A percentile compares a stretch with the other conserved stretches of the same genome.
These are phyloP conservation scores for Dryadomyces quercivorus DNA, from an alignment of 2,329 filamentous ascomycete genomes.

Conservation along the genomic window DNA sequence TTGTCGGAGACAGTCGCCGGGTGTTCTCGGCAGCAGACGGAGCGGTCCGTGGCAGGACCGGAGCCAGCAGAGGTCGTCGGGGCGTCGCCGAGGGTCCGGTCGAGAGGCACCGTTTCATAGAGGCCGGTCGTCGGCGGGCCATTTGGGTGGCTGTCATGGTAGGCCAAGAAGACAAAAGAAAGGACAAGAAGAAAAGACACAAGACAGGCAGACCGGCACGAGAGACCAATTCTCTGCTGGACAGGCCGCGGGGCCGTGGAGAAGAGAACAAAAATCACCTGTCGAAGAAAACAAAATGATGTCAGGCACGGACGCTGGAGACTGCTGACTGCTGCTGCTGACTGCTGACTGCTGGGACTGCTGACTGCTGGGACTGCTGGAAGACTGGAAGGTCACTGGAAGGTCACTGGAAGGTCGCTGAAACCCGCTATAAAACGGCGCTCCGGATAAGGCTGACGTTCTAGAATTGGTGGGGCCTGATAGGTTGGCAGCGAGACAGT, in stretches of 20 bases:
- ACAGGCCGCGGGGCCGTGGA: background rate
- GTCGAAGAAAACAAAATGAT: background rate
- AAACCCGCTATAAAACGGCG: no score
- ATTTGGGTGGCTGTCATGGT: background rate
- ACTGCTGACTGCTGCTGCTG: no score
- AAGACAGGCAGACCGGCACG: background rate
- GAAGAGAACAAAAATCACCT: no score
- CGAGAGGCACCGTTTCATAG: background rate
- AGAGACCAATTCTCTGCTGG: background rate
- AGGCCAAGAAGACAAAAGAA: background rate
- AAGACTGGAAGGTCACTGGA: background rate
- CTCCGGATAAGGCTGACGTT: no score
- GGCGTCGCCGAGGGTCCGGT: background rate
- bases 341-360: no score
- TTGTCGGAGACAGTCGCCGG: background rate
- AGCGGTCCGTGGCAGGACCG: background rate
- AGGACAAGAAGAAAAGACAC: background rate
- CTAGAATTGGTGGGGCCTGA: background rate
- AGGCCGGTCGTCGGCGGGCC: background rate
- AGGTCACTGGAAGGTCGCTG: no score
- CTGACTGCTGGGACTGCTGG: no score
- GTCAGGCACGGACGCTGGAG: background rate
- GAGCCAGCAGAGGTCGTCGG: background rate
- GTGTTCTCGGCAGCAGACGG: background rate
- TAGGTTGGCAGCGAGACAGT: constrained; percentile 1